Base-by-base conservation (phyloP, 2,329 filamentous ascomycete species). In the Hypocreales sp. region DNA sequence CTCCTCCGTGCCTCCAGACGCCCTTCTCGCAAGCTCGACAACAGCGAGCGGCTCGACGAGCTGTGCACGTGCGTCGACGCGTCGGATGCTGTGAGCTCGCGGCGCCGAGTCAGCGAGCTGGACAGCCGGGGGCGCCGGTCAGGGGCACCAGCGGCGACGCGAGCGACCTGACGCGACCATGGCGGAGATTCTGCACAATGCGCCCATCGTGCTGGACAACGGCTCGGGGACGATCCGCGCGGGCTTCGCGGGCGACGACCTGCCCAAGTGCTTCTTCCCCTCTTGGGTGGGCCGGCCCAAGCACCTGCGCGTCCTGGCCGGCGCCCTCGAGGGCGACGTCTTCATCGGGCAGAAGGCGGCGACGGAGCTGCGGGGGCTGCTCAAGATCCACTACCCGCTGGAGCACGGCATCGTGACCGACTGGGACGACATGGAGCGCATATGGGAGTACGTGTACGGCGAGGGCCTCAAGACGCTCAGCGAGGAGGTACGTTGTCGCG, bases 341-440 rank as follows among this genome's bases (percentile, higher is more conserved):
- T 98, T 98, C 55, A 94, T 98, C 50, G 90, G 90, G 27, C 78
- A 86, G 44, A 78, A 83, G 52, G 72, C 72, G 12, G 86, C 87
- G 33, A 80, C 84, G 42, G 86, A 95, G 48, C 66, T 93, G 45
- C 74, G 87, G 46, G 90, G 90, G 4, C 61, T 98, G 35, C 67
- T 98, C 42, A 98, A 95, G 68, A 94, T 98, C 44, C 70, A 75
- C 39, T 95, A 95, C 51, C 90, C 90, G 24, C 61, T 98, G 30
- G 90, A 95, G 59, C 90, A 98, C 52, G 90, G 90, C 42, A 92
- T 98, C 45, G 90, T 98, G 36, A 98, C 90, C 41, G 84, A 98
- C 55, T 98, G 90, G 90, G 90, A 95, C 50, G 90, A 98, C 49
- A 98, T 98, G 90, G 90, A 98, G 63, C 76, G 83, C 60, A 98